Conservation (phyloP, 2,329 filamentous ascomycete genomes). For the Fonsecaea nubica region DNA sequence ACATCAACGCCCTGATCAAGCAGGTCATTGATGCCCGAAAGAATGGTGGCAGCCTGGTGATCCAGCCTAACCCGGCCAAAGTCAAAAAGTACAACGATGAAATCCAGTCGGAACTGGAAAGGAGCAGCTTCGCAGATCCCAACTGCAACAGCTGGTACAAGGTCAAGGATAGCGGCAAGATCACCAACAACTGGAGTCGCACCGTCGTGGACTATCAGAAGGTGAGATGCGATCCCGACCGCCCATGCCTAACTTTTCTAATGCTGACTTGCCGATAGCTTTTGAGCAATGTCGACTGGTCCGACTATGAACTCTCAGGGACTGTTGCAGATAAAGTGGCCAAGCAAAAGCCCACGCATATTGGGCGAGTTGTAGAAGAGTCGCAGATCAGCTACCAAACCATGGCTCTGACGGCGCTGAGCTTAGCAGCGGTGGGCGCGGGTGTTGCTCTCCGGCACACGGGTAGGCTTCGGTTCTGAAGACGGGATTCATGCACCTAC, state of each 20-base stretch:
- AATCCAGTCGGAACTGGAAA: constrained; percentile 45
- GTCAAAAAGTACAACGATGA: constrained; percentile 36
- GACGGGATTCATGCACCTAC: background rate
- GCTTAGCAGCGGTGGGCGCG: constrained; percentile 68
- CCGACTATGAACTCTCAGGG: constrained; percentile 41
- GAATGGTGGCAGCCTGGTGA: constrained; percentile 49
- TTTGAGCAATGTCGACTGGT: constrained; percentile 42
- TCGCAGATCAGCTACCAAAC: constrained; percentile 44
- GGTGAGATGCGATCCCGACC: constrained; percentile 18
- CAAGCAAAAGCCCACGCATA: constrained; percentile 27
- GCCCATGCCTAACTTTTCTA: background rate
- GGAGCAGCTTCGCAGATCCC: constrained; percentile 60
- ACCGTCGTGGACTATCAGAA: constrained; percentile 64
- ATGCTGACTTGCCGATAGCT: constrained; percentile 33
- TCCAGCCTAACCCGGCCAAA: constrained; percentile 51
- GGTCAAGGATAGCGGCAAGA: constrained; percentile 56
- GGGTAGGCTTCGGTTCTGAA: constrained; percentile 29
- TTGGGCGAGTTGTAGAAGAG: constrained; percentile 48
- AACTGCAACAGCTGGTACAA: constrained; percentile 65
- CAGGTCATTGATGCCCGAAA: constrained; percentile 56
- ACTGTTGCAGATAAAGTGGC: constrained; percentile 33
- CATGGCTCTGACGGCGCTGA: constrained; percentile 72
- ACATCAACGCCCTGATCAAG: constrained; percentile 59
- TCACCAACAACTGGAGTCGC: constrained; percentile 64
- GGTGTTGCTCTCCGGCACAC: constrained; percentile 29